Percentiles rank a stretch among this genome's conserved stretches.
Conservation (phyloP, 352 stramenopile species). For the Pythium pectinolyticum region DNA sequence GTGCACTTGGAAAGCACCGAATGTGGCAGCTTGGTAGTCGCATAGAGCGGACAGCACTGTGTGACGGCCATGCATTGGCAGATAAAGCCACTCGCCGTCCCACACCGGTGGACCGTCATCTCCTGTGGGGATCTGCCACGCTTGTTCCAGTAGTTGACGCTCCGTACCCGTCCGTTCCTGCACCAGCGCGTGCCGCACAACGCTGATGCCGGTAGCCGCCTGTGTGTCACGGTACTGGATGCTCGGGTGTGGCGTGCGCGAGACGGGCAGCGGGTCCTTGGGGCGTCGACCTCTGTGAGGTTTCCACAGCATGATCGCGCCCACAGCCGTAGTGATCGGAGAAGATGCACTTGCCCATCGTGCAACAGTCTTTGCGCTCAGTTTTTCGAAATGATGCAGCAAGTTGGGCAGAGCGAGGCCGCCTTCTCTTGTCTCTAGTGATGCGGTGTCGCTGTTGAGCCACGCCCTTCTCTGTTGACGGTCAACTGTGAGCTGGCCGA, state of each 20-base stretch:
- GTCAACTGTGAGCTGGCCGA: not conserved
- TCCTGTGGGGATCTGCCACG: no score
- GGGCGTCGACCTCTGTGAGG: no score
- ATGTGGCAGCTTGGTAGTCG: not conserved
- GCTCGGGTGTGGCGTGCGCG: no score
- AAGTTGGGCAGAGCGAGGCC: not conserved
- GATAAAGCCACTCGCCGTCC: not conserved
- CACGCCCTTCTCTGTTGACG: not conserved
- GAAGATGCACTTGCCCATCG: not conserved
- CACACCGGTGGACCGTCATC: no score
- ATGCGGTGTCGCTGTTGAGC: not conserved
- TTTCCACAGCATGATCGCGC: no score
- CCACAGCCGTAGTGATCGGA: not conserved
- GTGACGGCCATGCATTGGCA: not conserved
- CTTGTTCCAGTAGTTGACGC: no score
- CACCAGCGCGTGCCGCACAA: no score
- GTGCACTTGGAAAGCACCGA: not conserved
- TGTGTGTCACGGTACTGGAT: no score
- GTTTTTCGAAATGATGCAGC: not conserved
- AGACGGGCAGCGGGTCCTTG: no score
- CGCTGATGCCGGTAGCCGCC: no score
- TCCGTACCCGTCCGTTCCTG: no score
- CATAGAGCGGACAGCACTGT: not conserved
- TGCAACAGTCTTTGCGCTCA: not conserved
- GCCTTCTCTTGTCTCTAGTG: not conserved